A percentile compares a stretch with the other conserved stretches of the same genome.
Conservation (phyloP, 2,329 filamentous ascomycete species). For the Scopulariopsis brevicaulis region DNA sequence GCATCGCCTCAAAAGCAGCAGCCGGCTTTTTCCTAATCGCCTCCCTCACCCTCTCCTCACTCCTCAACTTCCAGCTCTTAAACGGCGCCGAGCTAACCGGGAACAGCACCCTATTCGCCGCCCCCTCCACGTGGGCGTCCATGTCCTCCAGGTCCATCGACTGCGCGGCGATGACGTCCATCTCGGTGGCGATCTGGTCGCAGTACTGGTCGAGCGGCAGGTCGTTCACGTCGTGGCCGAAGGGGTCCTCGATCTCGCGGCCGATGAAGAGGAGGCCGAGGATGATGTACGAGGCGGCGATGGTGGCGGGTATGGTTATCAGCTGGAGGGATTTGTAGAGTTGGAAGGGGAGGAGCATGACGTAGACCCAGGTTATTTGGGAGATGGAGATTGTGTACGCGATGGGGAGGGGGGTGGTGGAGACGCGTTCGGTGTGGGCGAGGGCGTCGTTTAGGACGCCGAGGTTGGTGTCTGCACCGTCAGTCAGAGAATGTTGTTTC, state of each 20-base stretch:
- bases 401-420: slow-evolving; percentile 71
- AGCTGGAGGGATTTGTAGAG: slow-evolving; percentile 52
- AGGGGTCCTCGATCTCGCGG: slow-evolving; percentile 75
- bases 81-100: slow-evolving; percentile 33
- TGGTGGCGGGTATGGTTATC: slow-evolving; percentile 63
- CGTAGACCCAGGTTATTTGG: slow-evolving; percentile 80
- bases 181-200: slow-evolving; percentile 59
- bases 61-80: slow-evolving; percentile 25
- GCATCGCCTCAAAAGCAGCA: slow-evolving; percentile 15
- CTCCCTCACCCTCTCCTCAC: slow-evolving; percentile 24
- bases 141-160: slow-evolving; percentile 19
- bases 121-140: slow-evolving; percentile 18
- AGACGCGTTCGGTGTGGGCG: slow-evolving; percentile 62
- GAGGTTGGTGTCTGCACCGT: slow-evolving; percentile 39
- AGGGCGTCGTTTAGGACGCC: slow-evolving; percentile 60
- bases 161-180: slow-evolving; percentile 58
- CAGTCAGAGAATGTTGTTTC: slow-evolving; percentile 17
- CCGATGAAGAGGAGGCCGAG: slow-evolving; percentile 65
- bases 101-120: slow-evolving; percentile 41
- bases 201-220: slow-evolving; percentile 68
- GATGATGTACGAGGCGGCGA: slow-evolving; percentile 70
- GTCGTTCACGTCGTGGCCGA: slow-evolving; percentile 76
- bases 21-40: slow-evolving; percentile 27
- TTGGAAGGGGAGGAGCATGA: slow-evolving; percentile 73
- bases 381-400: slow-evolving; percentile 78